Evolutionary conservation across 495 filamentous ascomycete genomes (phyloP).

Genomic region (Hypoxylon trugodes): DNA sequence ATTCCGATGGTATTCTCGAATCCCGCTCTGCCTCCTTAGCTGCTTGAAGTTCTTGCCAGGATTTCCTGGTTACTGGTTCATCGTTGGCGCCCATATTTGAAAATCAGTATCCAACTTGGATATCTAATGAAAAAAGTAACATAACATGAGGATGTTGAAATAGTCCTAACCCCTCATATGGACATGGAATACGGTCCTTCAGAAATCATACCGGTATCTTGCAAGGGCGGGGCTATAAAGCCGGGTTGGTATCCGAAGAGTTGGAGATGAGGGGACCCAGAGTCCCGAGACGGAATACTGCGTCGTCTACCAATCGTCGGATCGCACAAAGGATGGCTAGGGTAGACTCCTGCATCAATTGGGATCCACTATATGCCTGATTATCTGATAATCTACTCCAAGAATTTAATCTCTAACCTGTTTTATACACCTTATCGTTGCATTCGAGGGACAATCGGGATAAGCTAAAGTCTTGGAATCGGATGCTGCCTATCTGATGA

Average conservation of each 20-base stretch:
- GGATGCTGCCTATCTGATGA: constrained; percentile 17
- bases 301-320: not conserved
- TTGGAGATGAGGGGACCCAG: constrained; percentile 26
- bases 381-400: constrained; percentile 27
- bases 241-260: constrained; percentile 8
- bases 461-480: not conserved
- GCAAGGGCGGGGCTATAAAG: constrained; percentile 18
- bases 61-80: constrained; percentile 8
- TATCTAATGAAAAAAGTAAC: not conserved
- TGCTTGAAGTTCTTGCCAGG: constrained; percentile 39
- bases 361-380: constrained; percentile 20
- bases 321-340: no score
- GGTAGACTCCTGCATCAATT: not conserved
- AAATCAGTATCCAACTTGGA: not conserved
- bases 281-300: not conserved
- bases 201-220: constrained; percentile 1
- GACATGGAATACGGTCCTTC: not conserved
- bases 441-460: constrained; percentile 14
- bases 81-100: constrained; percentile 18
- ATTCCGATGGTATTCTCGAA: constrained; percentile 37
- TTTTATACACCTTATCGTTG: constrained; percentile 13
- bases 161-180: constrained; percentile 12
- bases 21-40: constrained; percentile 32
- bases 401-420: constrained; percentile 1
- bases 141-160: not conserved